phyloP scores from a whole-genome alignment of 805 yeast genomes.

The Candida sonorensis region DNA sequence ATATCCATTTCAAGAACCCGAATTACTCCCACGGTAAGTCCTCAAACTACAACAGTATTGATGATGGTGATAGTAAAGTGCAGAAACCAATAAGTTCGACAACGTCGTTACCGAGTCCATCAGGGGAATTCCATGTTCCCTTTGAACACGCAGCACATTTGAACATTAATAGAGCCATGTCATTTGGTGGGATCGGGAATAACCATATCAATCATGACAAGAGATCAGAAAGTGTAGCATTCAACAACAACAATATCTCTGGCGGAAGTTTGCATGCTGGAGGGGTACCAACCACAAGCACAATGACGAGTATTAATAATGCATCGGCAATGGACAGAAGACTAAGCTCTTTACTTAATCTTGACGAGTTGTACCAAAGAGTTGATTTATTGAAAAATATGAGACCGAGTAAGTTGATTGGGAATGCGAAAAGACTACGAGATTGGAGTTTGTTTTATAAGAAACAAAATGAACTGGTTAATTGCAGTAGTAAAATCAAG shows the following conservation, averaged over 20 bases:
- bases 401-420: slow-evolving; percentile 43
- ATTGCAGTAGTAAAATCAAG: slow-evolving; percentile 24
- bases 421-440: slow-evolving; percentile 28
- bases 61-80: neutral
- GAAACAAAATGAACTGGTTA: slow-evolving; percentile 18
- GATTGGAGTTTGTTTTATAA: slow-evolving; percentile 33
- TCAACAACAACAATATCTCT: no score
- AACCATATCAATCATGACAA: no score
- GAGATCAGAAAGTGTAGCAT: no score
- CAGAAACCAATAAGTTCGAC: slow-evolving; percentile 4
- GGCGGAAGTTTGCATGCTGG: no score
- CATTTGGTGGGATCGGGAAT: slow-evolving; percentile 8
- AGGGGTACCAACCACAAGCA: slow-evolving; percentile 1
- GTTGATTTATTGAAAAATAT: slow-evolving; percentile 31
- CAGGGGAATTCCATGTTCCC: slow-evolving; percentile 5
- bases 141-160: no score
- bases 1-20: no score
- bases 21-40: no score
- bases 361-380: slow-evolving; percentile 16
- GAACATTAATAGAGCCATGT: slow-evolving; percentile 5
- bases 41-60: no score
- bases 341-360: slow-evolving; percentile 15
- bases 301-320: slow-evolving; percentile 14
- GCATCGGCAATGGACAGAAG: slow-evolving; percentile 12
- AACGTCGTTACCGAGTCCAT: slow-evolving; percentile 12